Evolutionary conservation across 768 basidiomycete species (phyloP).

Genomic region (Galerina sulciceps): DNA sequence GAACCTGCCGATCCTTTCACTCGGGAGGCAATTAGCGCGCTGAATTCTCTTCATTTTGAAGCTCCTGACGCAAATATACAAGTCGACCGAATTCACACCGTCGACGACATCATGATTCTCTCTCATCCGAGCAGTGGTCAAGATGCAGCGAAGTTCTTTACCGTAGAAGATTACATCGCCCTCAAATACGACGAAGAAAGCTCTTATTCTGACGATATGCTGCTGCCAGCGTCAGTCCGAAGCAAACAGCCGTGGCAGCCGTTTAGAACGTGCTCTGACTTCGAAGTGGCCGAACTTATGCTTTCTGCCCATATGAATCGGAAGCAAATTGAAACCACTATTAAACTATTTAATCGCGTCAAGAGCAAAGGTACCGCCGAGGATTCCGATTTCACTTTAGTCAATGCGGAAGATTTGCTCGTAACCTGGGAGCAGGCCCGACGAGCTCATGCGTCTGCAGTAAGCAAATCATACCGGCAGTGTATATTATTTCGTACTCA

Average conservation of each 20-base stretch:
- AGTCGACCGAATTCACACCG: background rate
- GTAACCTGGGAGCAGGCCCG: constrained; percentile 23
- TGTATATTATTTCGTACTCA: constrained; percentile 6
- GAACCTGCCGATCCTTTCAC: no score
- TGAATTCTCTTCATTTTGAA: no score
- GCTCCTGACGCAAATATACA: background rate
- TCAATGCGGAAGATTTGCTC: constrained; percentile 16
- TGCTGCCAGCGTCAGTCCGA: background rate
- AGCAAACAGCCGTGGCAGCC: constrained; percentile 16
- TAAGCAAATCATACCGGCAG: constrained; percentile 1
- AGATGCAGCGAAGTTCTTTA: background rate
- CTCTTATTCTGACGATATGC: background rate
- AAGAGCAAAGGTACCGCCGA: background rate
- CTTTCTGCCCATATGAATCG: constrained; percentile 19
- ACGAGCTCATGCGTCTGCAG: constrained; percentile 5
- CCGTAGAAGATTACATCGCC: background rate
- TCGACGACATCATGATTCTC: constrained; percentile 9
- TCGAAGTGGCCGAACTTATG: constrained; percentile 24
- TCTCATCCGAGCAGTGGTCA: background rate
- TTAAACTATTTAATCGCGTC: constrained; percentile 11
- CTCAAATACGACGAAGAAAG: no score
- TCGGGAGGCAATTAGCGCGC: no score
- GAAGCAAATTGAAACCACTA: background rate
- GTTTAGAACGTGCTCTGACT: constrained; percentile 17
- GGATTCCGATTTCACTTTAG: constrained; percentile 17